A percentile compares a stretch with the other conserved stretches of the same genome.
Evolutionary conservation across 2,329 filamentous ascomycete species (phyloP).

Genomic region (Verticillium tricorpus): DNA sequence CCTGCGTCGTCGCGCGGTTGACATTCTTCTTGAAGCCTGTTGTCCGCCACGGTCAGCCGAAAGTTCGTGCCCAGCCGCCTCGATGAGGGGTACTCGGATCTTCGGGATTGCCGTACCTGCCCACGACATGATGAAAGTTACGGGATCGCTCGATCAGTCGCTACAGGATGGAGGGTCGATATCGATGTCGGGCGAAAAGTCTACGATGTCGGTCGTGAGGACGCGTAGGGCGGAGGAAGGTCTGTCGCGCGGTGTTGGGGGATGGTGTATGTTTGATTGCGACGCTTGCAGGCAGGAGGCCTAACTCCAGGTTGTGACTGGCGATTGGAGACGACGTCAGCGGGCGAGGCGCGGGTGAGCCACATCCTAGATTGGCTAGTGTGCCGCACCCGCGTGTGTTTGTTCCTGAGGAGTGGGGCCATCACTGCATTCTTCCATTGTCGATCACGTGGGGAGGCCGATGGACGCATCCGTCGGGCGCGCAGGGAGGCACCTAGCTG

Average conservation of each 20-base stretch:
- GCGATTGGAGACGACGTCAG: slow-evolving; percentile 3
- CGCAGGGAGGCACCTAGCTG: too few relatives aligned
- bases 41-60: background rate
- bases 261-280: background rate
- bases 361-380: background rate
- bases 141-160: background rate
- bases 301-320: background rate
- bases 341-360: slow-evolving; percentile 2
- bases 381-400: background rate
- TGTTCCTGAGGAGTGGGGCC: background rate
- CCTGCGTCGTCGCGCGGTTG: slow-evolving; percentile 97
- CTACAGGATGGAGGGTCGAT: background rate
- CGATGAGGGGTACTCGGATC: slow-evolving; percentile 3
- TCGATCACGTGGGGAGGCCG: background rate
- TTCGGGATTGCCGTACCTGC: slow-evolving; percentile 29
- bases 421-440: background rate
- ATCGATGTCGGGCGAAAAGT: background rate
- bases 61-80: background rate
- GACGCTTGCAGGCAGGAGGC: background rate
- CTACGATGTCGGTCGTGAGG: background rate
- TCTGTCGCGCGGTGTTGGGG: background rate
- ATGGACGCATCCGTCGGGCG: too few relatives aligned
- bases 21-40: slow-evolving; percentile 76
- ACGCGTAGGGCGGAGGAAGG: background rate
- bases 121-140: slow-evolving; percentile 38